Evolutionary conservation across 257 asterid species (phyloP), one percentile per base, ranked within the genome.

Genomic region (Primulina tabacum): DNA sequence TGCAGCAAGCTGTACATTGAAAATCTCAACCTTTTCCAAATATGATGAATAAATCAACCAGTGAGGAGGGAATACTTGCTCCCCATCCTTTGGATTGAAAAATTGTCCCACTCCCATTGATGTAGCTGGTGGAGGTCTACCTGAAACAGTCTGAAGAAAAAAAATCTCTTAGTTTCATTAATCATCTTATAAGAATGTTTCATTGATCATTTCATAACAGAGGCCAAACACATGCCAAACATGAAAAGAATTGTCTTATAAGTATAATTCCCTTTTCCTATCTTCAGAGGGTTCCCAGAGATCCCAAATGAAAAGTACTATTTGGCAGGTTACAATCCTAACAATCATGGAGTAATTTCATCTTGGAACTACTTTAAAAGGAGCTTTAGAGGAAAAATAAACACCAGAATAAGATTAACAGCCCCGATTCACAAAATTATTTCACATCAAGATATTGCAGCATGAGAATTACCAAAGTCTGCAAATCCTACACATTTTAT

Each of bases 41-140:
- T 70, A 84, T 68, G 81, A 71, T 11, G 96, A 81, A 56, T 67
- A 82, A 73, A 91, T 76, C 82, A 87, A 77, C 71, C 66, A 83
- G 77, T 72, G 73, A 65, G 92, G 80, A 69, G 93, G 80, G 60
- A 91, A 81, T 18, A 71, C 68, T 65, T 72, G 77, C 76, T 91
- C 84, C 71, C 97, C 96, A 69, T 86, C 90, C 71, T 82, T 76
- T 72, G 86, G 87, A 75, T 85, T 77, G 77, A 90, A 94, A 86
- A 94, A 94, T 72, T 94, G 99, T 72, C 97, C 99, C 38, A 91
- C 88, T 76, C 97, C 99, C 99, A 94, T 94, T 73, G 99, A 94
- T 75, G 90, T 82, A 12, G 96, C 96, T 20, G 99, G 99, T 55
- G 97, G 97, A 76, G 97, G 97, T 83, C 97, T 82, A 64, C 97